Evolutionary conservation across 2,329 filamentous ascomycete species (phyloP), one percentile per base, ranked within the genome.

Genomic region (Aspergillus phoenicis): DNA sequence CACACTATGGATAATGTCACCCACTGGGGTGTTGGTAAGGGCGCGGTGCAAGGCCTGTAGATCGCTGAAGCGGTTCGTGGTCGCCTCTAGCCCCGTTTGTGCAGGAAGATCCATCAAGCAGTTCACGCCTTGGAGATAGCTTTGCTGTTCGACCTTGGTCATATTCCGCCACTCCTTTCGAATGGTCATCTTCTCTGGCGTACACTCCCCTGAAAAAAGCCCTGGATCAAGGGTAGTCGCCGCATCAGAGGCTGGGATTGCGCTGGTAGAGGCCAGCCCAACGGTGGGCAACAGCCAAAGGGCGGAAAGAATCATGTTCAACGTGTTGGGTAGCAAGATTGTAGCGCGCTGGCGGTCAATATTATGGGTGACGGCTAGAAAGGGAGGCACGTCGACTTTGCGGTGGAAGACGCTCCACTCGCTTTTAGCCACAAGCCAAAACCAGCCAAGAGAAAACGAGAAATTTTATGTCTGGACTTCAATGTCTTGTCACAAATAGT

Each of bases 121-220:
- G 11, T 52, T 26, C n/a, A 52, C 49, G 3, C 28, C 49, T 8
- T 52, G 6, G 3, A 52, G 17, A 36, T 52, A 52, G 15, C 28
- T 28, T 15, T 38, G 3, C n/a, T 52, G 49, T 22, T 52, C 28
- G 5, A 36, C 26, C 28, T 36, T 20, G 49, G 30, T 22, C 28
- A 52, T 30, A 7, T 52, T 52, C 17, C 49, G 49, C 30, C 49
- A 52, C 15, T 52, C 49, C 49, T 52, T 52, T 11, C 49, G 30
- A 36, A 36, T 38, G 1, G 13, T 30, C n/a, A 38, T 13, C 26
- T n/a, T 30, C 49, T 52, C 49, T 4, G 28, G 49, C 30, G 49
- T 52, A 36, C 30, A 52, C 11, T 13, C 28, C 1, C 49, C 49
- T 7, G 10, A 11, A 11, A 36, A 52, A 1, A 52, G 30, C 5